Evolutionary conservation across 768 basidiomycete genomes (phyloP).

Genomic region (Pisolithus tinctorius): DNA sequence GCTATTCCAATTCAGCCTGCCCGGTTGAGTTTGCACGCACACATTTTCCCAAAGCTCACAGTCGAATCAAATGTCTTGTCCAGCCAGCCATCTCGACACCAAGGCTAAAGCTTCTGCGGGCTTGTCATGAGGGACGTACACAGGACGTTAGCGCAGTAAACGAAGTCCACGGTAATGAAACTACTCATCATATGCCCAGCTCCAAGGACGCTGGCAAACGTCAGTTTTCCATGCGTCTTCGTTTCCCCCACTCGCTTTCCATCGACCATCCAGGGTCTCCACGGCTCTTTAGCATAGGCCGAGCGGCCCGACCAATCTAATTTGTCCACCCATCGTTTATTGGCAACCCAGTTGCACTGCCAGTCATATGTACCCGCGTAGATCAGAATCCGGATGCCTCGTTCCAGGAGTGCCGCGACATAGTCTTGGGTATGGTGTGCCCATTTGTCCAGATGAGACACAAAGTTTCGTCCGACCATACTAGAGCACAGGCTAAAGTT

Average conservation of each 20-base stretch:
- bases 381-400: constrained; percentile 44
- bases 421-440: constrained; percentile 51
- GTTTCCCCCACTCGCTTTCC: constrained; percentile 50
- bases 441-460: constrained; percentile 55
- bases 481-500: constrained; percentile 55
- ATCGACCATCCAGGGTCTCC: constrained; percentile 51
- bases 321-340: constrained; percentile 51
- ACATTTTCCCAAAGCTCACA: too few species aligned
- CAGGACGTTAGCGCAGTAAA: constrained; percentile 13
- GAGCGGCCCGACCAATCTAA: constrained; percentile 55
- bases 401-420: constrained; percentile 47
- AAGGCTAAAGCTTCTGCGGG: constrained; percentile 57
- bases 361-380: constrained; percentile 52
- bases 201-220: constrained; percentile 55
- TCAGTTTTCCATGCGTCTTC: constrained; percentile 49
- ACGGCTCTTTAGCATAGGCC: constrained; percentile 35
- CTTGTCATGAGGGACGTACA: constrained; percentile 61
- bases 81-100: constrained; percentile 58
- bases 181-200: constrained; percentile 70
- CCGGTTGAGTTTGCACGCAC: too few species aligned
- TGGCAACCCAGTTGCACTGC: constrained; percentile 60
- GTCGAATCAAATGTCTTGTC: constrained; percentile 27
- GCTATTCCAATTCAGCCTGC: neutral
- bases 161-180: constrained; percentile 5
- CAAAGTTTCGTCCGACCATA: constrained; percentile 46